phyloP scores from a whole-genome alignment of 805 yeast genomes.

The Cephaloascus albidus region DNA sequence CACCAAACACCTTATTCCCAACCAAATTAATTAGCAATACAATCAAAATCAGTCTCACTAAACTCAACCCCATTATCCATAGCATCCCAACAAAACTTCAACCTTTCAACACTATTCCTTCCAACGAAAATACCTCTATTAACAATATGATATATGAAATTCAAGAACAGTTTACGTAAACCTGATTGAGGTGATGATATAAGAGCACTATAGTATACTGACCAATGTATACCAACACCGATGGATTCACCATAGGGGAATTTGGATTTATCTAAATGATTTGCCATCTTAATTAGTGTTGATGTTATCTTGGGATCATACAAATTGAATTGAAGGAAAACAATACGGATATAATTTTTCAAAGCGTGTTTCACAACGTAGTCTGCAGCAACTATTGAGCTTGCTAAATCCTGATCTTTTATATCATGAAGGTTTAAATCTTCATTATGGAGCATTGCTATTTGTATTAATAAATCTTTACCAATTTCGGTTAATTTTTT shows the following conservation, averaged over 20 bases:
- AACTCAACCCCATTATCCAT: conserved; percentile 2
- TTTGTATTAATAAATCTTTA: background rate
- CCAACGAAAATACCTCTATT: conserved; percentile 3
- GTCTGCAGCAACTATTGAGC: background rate
- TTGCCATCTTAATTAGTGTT: conserved; percentile 1
- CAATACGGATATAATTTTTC: conserved; percentile 2
- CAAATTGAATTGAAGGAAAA: conserved; percentile 1
- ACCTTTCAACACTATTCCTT: conserved; percentile 3
- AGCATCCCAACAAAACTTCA: conserved; percentile 3
- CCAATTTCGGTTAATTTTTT: background rate
- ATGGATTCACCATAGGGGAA: conserved; percentile 4
- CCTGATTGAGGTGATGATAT: conserved; percentile 2
- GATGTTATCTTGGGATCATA: conserved; percentile 1
- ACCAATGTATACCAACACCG: conserved; percentile 6
- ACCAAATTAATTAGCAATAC: conserved; percentile 2
- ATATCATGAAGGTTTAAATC: background rate
- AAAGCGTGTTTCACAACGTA: conserved; percentile 1
- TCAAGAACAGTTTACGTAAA: conserved; percentile 2
- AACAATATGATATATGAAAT: conserved; percentile 1
- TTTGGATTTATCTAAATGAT: background rate
- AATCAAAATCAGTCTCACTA: conserved; percentile 3
- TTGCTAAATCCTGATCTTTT: background rate
- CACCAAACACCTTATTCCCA: too few relatives aligned
- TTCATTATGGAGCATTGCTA: background rate
- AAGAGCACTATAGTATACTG: conserved; percentile 2